Base-by-base conservation (phyloP, 164 flowering plant genomes). In the Cinnamomum micranthum region DNA sequence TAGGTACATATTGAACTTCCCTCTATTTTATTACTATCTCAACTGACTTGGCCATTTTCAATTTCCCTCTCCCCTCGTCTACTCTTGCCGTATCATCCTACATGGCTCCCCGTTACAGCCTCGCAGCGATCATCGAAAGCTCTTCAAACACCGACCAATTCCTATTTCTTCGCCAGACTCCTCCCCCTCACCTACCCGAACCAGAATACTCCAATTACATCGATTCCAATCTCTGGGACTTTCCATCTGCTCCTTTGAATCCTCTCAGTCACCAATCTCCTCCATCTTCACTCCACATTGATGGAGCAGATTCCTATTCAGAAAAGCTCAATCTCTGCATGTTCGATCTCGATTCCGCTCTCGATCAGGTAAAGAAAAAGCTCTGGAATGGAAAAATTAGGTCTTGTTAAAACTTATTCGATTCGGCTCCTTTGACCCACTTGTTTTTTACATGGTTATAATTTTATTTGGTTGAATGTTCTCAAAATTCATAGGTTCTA, bases 191-290 rank as follows among this genome's bases (percentile, higher is more conserved):
- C 67, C 90, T 87, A 79, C 80, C 79, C 64, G 87, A 86, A 50
- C 84, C 84, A 19, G 97, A 95, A 81, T 95, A 95, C 84, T 88
- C 88, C 76, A 86, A 89, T 10, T 88, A 79, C 81, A 76, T 85
- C 10, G 98, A 92, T 83, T 89, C 97, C 33, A 91, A 91, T 75
- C 94, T 95, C 73, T 92, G 90, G 90, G 97, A 95, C 89, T 82
- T 95, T 75, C 98, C 98, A 62, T 90, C 86, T 3, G 82, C 84
- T 31, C 74, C 73, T 28, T 71, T 92, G 77, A 79, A 78, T 51
- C 80, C 63, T 13, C 69, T 82, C 7, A 15, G 19, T 15, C 78
- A 76, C 50, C 81, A 73, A 25, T 79, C 69, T 1, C 35, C 35
- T 31, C 19, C 71, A 35, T 33, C 85, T 31, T 41, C 24, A 11